Evolutionary conservation across 768 basidiomycete genomes (phyloP).

Genomic region (Boletus rufocinnamomeus): DNA sequence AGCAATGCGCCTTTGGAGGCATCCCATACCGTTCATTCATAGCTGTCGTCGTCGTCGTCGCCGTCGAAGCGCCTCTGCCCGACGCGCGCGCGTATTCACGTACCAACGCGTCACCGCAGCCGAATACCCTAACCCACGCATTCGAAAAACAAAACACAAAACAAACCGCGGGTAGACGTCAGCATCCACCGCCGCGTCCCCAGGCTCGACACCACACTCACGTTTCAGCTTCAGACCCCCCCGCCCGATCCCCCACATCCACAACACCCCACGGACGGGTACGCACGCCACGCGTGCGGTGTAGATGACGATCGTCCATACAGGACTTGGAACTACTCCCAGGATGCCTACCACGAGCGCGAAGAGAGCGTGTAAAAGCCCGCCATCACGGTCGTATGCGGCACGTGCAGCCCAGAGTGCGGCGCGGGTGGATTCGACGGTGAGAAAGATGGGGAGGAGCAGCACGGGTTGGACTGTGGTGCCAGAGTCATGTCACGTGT

Average conservation of each 20-base stretch:
- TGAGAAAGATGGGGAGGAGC: constrained; percentile 14
- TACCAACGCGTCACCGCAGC: constrained; percentile 3
- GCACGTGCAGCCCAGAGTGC: constrained; percentile 6
- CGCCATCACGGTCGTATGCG: not conserved
- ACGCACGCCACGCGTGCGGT: not conserved
- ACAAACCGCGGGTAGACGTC: not conserved
- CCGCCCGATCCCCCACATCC: constrained; percentile 22
- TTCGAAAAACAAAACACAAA: not conserved
- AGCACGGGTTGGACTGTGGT: constrained; percentile 12
- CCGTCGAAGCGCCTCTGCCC: not conserved
- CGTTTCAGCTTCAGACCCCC: not conserved
- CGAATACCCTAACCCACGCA: not conserved
- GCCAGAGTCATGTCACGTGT: not conserved
- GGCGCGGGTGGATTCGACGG: constrained; percentile 5
- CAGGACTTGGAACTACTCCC: constrained; percentile 1
- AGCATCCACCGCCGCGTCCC: no score
- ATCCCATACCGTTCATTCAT: not conserved
- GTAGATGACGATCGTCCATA: not conserved
- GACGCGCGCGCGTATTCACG: not conserved
- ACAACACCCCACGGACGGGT: constrained; percentile 11
- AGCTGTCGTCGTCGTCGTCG: not conserved
- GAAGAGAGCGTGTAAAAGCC: constrained; percentile 2
- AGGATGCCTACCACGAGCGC: not conserved
- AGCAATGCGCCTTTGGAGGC: not conserved
- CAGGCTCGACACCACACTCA: not conserved